Percentiles rank a stretch among this genome's conserved stretches.
These are phyloP conservation scores for Tuber melanosporum DNA, from an alignment of 495 filamentous ascomycete species.

Conservation along the genomic window DNA sequence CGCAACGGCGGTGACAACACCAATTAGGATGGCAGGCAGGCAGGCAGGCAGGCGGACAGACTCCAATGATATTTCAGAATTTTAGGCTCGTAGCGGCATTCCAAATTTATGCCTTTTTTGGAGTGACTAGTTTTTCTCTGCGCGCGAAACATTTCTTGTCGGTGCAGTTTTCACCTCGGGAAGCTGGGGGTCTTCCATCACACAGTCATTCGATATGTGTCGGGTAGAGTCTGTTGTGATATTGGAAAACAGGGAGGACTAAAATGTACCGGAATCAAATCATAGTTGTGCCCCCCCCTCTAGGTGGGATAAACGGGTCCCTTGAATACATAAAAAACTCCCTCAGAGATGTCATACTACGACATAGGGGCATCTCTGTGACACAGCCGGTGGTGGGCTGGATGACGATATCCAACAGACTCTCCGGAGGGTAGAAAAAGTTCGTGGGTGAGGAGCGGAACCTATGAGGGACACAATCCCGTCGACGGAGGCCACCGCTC, in stretches of 20 bases:
- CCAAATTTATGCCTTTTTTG: neutral
- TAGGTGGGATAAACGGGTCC: neutral
- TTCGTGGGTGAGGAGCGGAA: neutral
- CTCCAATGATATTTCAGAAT: neutral
- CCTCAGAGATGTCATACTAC: neutral
- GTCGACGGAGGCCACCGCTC: neutral
- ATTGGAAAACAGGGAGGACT: too few species aligned
- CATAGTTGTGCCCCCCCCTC: too few species aligned
- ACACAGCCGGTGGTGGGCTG: neutral
- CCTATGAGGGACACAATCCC: neutral
- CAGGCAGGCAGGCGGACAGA: neutral
- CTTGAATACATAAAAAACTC: neutral
- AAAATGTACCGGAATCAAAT: too few species aligned
- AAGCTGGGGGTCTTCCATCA: neutral
- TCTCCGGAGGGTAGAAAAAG: neutral
- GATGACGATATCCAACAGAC: neutral
- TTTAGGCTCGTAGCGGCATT: neutral
- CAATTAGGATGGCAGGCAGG: neutral
- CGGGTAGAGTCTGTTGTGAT: neutral
- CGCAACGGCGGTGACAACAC: neutral
- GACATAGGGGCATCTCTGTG: neutral
- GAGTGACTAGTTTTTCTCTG: too few species aligned
- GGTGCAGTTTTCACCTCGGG: too few species aligned
- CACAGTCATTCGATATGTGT: neutral
- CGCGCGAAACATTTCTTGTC: too few species aligned